phyloP scores from a whole-genome alignment of 495 filamentous ascomycete species.

The Pyrenopolyporus hunteri region DNA sequence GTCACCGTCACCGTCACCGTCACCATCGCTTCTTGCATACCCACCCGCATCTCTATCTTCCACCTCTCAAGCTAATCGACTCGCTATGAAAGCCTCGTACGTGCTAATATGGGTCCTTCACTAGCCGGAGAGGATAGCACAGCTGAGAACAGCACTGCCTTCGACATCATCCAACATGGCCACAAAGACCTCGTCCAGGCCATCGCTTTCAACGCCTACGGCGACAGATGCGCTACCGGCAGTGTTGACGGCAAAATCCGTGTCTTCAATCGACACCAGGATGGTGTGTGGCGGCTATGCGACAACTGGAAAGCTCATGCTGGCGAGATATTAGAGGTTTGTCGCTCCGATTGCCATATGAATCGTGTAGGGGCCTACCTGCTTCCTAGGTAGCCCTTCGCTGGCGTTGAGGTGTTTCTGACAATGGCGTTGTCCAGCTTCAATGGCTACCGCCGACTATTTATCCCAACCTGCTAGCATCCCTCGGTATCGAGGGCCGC shows the following conservation, averaged over 20 bases:
- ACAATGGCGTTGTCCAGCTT: conserved; percentile 59
- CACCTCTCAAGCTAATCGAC: neutral
- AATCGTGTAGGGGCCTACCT: no score
- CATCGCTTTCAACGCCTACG: conserved; percentile 77
- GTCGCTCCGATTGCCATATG: conserved; percentile 20
- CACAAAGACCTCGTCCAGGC: conserved; percentile 74
- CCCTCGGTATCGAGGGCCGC: conserved; percentile 82
- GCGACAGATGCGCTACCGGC: conserved; percentile 86
- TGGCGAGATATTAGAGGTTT: conserved; percentile 87
- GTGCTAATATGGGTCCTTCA: conserved; percentile 26
- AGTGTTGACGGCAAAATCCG: conserved; percentile 93
- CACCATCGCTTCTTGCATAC: no score
- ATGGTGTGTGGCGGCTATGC: conserved; percentile 76
- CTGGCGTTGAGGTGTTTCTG: conserved; percentile 1
- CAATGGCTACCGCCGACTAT: conserved; percentile 73
- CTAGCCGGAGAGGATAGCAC: conserved; percentile 25
- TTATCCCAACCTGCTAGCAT: conserved; percentile 62
- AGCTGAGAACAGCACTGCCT: conserved; percentile 33
- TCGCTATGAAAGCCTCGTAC: conserved; percentile 3
- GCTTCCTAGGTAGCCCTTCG: no score
- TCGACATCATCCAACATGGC: conserved; percentile 60
- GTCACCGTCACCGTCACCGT: no score
- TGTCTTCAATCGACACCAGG: conserved; percentile 81
- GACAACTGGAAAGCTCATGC: conserved; percentile 93
- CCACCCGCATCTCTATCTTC: neutral